A percentile compares a stretch with the other conserved stretches of the same genome.
phyloP scores from a whole-genome alignment of 179 eudicot genomes.

The Spergularia azorica region DNA sequence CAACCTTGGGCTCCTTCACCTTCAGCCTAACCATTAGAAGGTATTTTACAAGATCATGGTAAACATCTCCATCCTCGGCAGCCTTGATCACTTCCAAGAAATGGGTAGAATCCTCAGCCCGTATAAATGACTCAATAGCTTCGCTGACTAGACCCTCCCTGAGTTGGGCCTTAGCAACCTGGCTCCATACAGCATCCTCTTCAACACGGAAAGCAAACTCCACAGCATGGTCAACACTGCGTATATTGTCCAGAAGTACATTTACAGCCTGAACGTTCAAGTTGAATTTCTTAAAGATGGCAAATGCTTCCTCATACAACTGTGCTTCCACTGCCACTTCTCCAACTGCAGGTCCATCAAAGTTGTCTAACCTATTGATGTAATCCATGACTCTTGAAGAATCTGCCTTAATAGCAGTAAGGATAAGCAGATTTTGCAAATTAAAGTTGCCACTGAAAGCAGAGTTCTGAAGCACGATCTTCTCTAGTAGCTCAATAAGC shows the following conservation, averaged over 20 bases:
- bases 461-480: slow-evolving; percentile 57
- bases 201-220: slow-evolving; percentile 59
- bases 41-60: slow-evolving; percentile 53
- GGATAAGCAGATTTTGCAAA: slow-evolving; percentile 50
- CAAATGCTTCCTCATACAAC: slow-evolving; percentile 53
- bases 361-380: slow-evolving; percentile 52
- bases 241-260: slow-evolving; percentile 48
- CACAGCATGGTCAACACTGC: slow-evolving; percentile 46
- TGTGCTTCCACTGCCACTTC: slow-evolving; percentile 55
- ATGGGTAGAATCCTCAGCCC: slow-evolving; percentile 53
- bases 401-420: slow-evolving; percentile 57
- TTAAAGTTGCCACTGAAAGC: slow-evolving; percentile 57
- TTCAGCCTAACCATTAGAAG: slow-evolving; percentile 55
- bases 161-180: slow-evolving; percentile 57
- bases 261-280: slow-evolving; percentile 55
- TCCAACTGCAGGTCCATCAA: slow-evolving; percentile 59
- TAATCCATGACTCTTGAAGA: slow-evolving; percentile 56
- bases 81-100: slow-evolving; percentile 55
- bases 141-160: slow-evolving; percentile 52
- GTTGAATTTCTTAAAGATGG: slow-evolving; percentile 53
- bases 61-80: slow-evolving; percentile 48
- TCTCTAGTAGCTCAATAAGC: slow-evolving; percentile 57
- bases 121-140: slow-evolving; percentile 57
- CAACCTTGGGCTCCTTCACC: slow-evolving; percentile 57
- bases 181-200: slow-evolving; percentile 60